Percentiles rank a stretch among this genome's conserved stretches.
Evolutionary conservation across 2,329 filamentous ascomycete species (phyloP).

Genomic region (Myriangium duriaei): DNA sequence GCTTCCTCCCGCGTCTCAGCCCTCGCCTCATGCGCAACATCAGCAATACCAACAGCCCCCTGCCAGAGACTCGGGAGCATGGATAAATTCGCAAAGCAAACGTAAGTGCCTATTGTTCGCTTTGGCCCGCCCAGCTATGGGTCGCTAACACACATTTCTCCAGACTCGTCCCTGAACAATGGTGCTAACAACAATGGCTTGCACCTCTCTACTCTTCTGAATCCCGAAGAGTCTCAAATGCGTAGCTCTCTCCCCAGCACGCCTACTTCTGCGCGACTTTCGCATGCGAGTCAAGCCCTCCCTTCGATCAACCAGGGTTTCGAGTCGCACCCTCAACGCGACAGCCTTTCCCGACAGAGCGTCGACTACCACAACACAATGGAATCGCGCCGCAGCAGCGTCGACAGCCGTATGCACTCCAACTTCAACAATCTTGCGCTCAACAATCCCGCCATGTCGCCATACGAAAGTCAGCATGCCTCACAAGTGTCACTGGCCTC

Average conservation of each 20-base stretch:
- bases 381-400: constrained; percentile 60
- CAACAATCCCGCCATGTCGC: constrained; percentile 44
- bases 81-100: constrained; percentile 26
- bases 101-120: constrained; percentile 18
- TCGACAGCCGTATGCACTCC: constrained; percentile 66
- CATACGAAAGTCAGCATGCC: constrained; percentile 65
- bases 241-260: constrained; percentile 32
- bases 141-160: neutral
- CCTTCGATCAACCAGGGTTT: constrained; percentile 47
- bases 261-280: constrained; percentile 27
- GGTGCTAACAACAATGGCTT: constrained; percentile 33
- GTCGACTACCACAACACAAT: constrained; percentile 36
- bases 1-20: constrained; percentile 18
- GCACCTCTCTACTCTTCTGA: constrained; percentile 38
- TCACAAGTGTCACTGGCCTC: constrained; percentile 65
- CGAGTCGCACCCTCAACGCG: constrained; percentile 16
- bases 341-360: constrained; percentile 19
- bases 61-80: constrained; percentile 25
- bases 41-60: constrained; percentile 16
- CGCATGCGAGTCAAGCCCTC: constrained; percentile 24
- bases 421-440: constrained; percentile 58
- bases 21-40: constrained; percentile 21
- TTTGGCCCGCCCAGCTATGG: neutral
- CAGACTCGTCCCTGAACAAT: constrained; percentile 16
- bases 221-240: constrained; percentile 37